These are phyloP conservation scores for Starmerella stigmatis DNA, from an alignment of 805 yeast genomes.

Conservation along the genomic window DNA sequence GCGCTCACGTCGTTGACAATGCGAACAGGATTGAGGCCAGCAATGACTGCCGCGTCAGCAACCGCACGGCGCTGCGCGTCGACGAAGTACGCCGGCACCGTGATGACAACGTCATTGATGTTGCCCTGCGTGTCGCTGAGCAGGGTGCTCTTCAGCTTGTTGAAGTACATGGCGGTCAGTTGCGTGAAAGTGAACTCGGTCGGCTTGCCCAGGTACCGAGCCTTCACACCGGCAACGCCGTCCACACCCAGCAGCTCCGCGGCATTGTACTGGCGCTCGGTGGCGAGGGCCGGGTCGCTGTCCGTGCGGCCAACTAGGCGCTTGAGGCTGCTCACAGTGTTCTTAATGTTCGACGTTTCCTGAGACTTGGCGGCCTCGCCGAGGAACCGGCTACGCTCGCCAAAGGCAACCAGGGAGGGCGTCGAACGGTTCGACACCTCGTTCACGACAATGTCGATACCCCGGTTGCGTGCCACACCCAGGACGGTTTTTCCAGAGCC, in stretches of 20 bases:
- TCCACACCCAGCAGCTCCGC: conserved; percentile 57
- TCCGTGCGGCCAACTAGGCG: conserved; percentile 75
- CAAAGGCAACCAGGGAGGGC: conserved; percentile 86
- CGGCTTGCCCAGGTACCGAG: conserved; percentile 69
- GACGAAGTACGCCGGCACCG: conserved; percentile 96
- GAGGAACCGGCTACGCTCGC: conserved; percentile 73
- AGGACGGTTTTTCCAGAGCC: conserved; percentile 90
- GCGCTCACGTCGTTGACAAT: conserved; percentile 95
- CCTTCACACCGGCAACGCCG: conserved; percentile 76
- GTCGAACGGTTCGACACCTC: conserved; percentile 98
- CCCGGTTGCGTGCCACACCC: conserved; percentile 92
- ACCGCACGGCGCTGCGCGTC: conserved; percentile 95
- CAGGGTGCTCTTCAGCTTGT: conserved; percentile 76
- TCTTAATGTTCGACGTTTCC: conserved; percentile 91
- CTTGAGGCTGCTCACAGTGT: conserved; percentile 91
- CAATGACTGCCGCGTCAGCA: conserved; percentile 87
- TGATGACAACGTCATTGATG: conserved; percentile 78
- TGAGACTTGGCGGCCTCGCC: conserved; percentile 96
- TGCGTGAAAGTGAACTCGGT: conserved; percentile 77
- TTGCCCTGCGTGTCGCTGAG: conserved; percentile 69
- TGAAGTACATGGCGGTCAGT: conserved; percentile 87
- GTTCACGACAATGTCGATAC: conserved; percentile 94
- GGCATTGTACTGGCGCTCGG: conserved; percentile 66
- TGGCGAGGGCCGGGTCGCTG: conserved; percentile 63
- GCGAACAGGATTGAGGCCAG: conserved; percentile 97